A percentile compares a stretch with the other conserved stretches of the same genome.
Evolutionary conservation across 352 stramenopile species (phyloP).

Genomic region (Globisporangium echinulatum): DNA sequence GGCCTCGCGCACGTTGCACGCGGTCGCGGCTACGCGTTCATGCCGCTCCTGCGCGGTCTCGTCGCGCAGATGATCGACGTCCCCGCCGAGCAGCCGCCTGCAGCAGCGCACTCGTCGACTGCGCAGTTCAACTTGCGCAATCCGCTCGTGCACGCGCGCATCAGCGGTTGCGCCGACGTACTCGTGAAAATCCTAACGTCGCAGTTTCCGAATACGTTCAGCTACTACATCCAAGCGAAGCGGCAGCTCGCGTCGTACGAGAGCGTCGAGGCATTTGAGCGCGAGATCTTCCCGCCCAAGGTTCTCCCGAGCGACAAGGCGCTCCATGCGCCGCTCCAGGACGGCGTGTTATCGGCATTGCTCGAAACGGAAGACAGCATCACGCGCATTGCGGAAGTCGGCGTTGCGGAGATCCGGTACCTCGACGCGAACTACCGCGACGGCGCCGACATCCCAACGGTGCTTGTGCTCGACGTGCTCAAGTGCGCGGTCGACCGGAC

Average conservation of each 20-base stretch:
- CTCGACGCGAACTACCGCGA: slow-evolving; percentile 51
- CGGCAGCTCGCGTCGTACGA: slow-evolving; percentile 70
- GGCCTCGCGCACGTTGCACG: slow-evolving; percentile 62
- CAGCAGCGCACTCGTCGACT: slow-evolving; percentile 33
- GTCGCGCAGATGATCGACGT: slow-evolving; percentile 41
- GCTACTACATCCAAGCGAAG: slow-evolving; percentile 63
- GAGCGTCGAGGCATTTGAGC: slow-evolving; percentile 61
- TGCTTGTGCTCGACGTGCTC: slow-evolving; percentile 55
- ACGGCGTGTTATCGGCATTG: slow-evolving; percentile 38
- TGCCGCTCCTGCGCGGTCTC: slow-evolving; percentile 46
- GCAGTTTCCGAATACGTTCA: slow-evolving; percentile 73
- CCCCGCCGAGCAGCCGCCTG: slow-evolving; percentile 15
- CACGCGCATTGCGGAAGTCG: slow-evolving; percentile 43
- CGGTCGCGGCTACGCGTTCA: slow-evolving; percentile 30
- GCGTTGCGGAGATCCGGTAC: slow-evolving; percentile 55
- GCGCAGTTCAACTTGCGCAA: slow-evolving; percentile 34
- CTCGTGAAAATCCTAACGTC: slow-evolving; percentile 56
- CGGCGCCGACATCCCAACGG: slow-evolving; percentile 33
- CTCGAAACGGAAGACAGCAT: slow-evolving; percentile 41
- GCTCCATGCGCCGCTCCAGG: slow-evolving; percentile 55
- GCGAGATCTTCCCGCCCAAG: slow-evolving; percentile 53
- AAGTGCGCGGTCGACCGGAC: slow-evolving; percentile 42
- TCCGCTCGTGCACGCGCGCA: slow-evolving; percentile 35
- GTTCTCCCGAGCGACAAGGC: slow-evolving; percentile 39
- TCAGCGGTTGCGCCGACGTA: slow-evolving; percentile 66